Evolutionary conservation across 1,139 yeast genomes (phyloP).

Genomic region (Geotrichum carabidarum): DNA sequence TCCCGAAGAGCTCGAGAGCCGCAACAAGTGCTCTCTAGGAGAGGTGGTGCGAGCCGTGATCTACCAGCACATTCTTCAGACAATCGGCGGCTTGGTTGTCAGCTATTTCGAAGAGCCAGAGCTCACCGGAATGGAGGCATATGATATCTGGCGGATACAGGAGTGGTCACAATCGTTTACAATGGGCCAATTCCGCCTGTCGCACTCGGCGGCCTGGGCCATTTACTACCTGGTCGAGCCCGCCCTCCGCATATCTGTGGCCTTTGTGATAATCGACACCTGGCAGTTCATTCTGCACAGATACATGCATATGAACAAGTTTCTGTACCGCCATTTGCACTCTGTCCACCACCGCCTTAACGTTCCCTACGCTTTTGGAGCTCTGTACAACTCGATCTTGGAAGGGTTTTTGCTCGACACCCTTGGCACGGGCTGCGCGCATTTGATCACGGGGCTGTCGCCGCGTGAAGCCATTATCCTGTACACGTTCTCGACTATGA

Average conservation of each 20-base stretch:
- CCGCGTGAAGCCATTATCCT: constrained; percentile 72
- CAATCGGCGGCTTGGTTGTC: constrained; percentile 57
- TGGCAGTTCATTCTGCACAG: constrained; percentile 95
- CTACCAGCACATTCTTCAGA: constrained; percentile 77
- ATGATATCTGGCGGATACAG: constrained; percentile 52
- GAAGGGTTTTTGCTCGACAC: constrained; percentile 94
- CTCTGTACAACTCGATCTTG: constrained; percentile 85
- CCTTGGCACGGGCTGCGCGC: constrained; percentile 82
- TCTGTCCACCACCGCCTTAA: constrained; percentile 90
- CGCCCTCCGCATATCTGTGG: constrained; percentile 49
- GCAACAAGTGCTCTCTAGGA: constrained; percentile 66
- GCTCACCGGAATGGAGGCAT: constrained; percentile 67
- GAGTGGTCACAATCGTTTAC: constrained; percentile 5
- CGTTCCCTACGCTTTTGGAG: constrained; percentile 96
- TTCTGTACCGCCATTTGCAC: constrained; percentile 73
- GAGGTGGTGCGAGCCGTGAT: constrained; percentile 79
- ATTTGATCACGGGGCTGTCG: constrained; percentile 54
- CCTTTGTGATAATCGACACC: constrained; percentile 74
- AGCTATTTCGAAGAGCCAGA: constrained; percentile 57
- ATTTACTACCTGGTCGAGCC: constrained; percentile 49
- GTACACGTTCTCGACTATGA: constrained; percentile 83
- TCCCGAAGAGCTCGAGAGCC: constrained; percentile 24
- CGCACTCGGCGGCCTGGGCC: constrained; percentile 39
- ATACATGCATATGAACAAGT: constrained; percentile 76
- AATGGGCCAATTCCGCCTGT: constrained; percentile 8